Conservation (phyloP, 495 filamentous ascomycete genomes). For the Xylaria castorea region DNA sequence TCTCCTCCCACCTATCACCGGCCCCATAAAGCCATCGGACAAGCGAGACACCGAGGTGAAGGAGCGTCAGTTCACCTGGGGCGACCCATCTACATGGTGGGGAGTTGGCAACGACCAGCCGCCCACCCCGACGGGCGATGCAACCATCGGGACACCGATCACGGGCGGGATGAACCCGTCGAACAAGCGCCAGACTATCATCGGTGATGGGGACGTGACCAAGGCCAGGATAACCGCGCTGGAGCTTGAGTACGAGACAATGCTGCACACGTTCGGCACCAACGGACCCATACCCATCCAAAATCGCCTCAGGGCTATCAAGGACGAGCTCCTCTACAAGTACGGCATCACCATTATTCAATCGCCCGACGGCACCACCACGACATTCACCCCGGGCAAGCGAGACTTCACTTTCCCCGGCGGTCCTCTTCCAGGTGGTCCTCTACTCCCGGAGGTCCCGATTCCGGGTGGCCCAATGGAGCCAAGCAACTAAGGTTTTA, state of each 20-base stretch:
- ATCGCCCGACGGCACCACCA: conserved; percentile 46
- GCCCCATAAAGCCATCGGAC: conserved; percentile 74
- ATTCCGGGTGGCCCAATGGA: conserved; percentile 39
- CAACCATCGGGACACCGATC: conserved; percentile 23
- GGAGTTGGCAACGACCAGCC: conserved; percentile 27
- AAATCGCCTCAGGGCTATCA: conserved; percentile 38
- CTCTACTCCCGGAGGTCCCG: conserved; percentile 29
- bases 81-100: conserved; percentile 32
- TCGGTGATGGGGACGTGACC: conserved; percentile 31
- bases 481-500: conserved; percentile 14
- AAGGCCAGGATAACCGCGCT: conserved; percentile 38
- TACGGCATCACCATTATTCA: conserved; percentile 49
- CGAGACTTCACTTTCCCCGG: conserved; percentile 36
- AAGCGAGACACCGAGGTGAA: conserved; percentile 59
- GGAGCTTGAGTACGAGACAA: conserved; percentile 37
- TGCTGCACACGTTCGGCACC: conserved; percentile 35
- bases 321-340: conserved; percentile 43
- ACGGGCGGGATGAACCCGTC: conserved; percentile 28
- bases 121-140: conserved; percentile 23
- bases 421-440: conserved; percentile 26
- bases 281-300: conserved; percentile 35
- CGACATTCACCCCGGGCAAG: conserved; percentile 47
- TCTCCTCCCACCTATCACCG: conserved; percentile 45
- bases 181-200: conserved; percentile 33
- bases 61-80: conserved; percentile 38